Percentiles rank a stretch among this genome's conserved stretches.
These are phyloP conservation scores for Calocera viscosa DNA, from an alignment of 768 basidiomycete genomes.

Conservation along the genomic window DNA sequence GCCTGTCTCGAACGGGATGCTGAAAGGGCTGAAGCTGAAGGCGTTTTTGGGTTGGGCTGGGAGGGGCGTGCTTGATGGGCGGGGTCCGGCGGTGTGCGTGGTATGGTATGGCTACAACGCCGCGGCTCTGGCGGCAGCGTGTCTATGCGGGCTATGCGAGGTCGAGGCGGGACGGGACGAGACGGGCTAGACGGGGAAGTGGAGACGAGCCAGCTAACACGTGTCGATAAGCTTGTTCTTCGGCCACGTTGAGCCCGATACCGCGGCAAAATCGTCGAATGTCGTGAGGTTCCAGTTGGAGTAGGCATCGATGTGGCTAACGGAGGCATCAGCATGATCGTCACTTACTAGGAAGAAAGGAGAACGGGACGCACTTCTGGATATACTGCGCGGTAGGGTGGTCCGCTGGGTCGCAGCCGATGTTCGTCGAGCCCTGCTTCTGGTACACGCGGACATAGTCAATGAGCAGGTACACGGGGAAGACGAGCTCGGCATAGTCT, in stretches of 20 bases:
- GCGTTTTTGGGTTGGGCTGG: background rate
- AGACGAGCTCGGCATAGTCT: constrained; percentile 55
- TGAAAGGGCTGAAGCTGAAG: background rate
- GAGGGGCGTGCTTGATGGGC: background rate
- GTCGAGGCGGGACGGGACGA: background rate
- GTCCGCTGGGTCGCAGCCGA: constrained; percentile 70
- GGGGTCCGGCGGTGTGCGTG: background rate
- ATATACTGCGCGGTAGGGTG: constrained; percentile 80
- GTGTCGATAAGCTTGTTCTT: constrained; percentile 46
- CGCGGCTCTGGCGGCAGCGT: constrained; percentile 7
- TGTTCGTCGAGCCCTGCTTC: constrained; percentile 49
- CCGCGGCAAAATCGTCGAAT: constrained; percentile 54
- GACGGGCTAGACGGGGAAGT: background rate
- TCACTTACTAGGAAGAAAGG: background rate
- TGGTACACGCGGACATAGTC: constrained; percentile 93
- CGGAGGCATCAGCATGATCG: background rate
- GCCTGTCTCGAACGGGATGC: too few relatives aligned
- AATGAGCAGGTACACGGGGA: constrained; percentile 67
- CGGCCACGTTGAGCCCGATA: constrained; percentile 37
- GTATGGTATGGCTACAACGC: constrained; percentile 6
- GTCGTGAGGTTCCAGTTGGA: constrained; percentile 43
- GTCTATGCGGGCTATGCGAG: constrained; percentile 2
- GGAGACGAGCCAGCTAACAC: constrained; percentile 16
- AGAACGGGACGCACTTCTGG: constrained; percentile 37
- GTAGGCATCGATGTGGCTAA: constrained; percentile 55